Base-by-base conservation (phyloP, 805 yeast species). In the Yarrowia porcina region DNA sequence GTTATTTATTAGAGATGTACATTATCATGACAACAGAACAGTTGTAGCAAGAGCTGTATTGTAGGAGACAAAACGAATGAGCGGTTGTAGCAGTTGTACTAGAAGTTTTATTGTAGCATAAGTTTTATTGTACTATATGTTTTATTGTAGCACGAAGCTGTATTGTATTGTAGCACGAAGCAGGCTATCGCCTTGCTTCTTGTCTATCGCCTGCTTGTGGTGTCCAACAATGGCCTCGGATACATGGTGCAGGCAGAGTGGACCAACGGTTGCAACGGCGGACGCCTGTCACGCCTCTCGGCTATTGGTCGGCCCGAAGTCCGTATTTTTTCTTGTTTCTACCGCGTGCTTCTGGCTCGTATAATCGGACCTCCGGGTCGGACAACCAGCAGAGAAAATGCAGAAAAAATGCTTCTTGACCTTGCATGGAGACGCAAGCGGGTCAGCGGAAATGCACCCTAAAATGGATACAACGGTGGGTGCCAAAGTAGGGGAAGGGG, bases 1-100 rank as follows among this genome's bases (percentile, higher is more conserved):
- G 42, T 33, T 52, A 52, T 52, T 52, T 52, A 52, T 52, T 52
- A 25, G 59, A 52, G 36, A 36, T 52, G 59, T 52, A 52, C 44
- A 52, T 52, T 52, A 52, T 36, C 36, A 52, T 35, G n/a, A n/a
- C n/a, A n/a, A n/a, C n/a, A n/a, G n/a, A n/a, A n/a, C n/a, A n/a
- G n/a, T n/a, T n/a, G n/a, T n/a, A n/a, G n/a, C n/a, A n/a, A n/a
- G n/a, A n/a, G n/a, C n/a, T n/a, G n/a, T n/a, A n/a, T n/a, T n/a
- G n/a, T n/a, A n/a, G n/a, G n/a, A n/a, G n/a, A n/a, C n/a, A n/a
- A n/a, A n/a, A n/a, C n/a, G n/a, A n/a, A n/a, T n/a, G n/a, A n/a
- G n/a, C n/a, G n/a, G n/a, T n/a, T n/a, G n/a, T n/a, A n/a, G n/a
- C n/a, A n/a, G n/a, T n/a, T n/a, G n/a, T n/a, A n/a, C n/a, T n/a